phyloP scores from a whole-genome alignment of 2,329 filamentous ascomycete genomes.

The Phyllosticta citrichinensis region DNA sequence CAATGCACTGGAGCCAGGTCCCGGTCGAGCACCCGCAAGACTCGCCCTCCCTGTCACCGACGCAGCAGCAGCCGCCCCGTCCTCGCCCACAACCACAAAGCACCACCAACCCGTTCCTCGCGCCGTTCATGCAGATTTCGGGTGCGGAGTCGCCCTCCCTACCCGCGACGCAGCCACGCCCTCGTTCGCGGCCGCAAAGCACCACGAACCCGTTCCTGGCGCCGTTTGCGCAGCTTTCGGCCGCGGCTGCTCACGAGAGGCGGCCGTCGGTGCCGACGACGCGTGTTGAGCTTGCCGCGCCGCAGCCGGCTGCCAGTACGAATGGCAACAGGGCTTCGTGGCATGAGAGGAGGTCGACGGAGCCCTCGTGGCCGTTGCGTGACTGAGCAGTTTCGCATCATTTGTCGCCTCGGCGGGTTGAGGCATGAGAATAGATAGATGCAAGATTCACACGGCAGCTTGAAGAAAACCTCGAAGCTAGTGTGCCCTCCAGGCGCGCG shows the following conservation, averaged over 20 bases:
- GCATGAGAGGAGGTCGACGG: not conserved
- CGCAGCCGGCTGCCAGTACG: not conserved
- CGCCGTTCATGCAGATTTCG: not conserved
- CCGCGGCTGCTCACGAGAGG: not conserved
- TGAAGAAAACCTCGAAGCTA: too few relatives aligned
- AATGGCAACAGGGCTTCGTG: not conserved
- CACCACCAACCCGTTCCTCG: not conserved
- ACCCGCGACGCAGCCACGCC: not conserved
- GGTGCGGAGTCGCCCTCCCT: not conserved
- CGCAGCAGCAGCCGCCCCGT: not conserved
- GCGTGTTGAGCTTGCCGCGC: not conserved
- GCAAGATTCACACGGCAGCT: too few relatives aligned
- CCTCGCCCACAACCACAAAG: not conserved
- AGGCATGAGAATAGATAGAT: too few relatives aligned
- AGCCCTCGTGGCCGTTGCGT: not conserved
- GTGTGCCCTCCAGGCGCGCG: too few relatives aligned
- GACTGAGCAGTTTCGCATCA: not conserved
- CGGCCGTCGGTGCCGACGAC: not conserved
- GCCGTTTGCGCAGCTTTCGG: not conserved
- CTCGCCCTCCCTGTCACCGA: not conserved
- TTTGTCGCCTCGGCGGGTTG: not conserved
- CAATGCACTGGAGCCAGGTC: not conserved
- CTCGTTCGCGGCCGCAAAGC: not conserved
- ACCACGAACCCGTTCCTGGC: not conserved
- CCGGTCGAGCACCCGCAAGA: not conserved